phyloP scores from a whole-genome alignment of 2,329 filamentous ascomycete genomes.

The Bipolaris gigantea region DNA sequence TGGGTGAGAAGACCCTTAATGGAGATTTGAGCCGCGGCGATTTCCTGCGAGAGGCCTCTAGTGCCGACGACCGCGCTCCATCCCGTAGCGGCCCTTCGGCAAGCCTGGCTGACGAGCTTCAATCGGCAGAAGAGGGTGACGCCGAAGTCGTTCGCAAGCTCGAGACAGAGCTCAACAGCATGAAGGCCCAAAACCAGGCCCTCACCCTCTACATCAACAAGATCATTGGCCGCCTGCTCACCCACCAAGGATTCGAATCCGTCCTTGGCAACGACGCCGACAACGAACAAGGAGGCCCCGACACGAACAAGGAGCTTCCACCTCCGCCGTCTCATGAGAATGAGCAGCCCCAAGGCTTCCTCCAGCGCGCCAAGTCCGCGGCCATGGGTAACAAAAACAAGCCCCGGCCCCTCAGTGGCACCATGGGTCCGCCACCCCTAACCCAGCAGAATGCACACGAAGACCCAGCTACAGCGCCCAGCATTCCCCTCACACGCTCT shows the following conservation, averaged over 20 bases:
- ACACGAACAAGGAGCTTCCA: conserved; percentile 82
- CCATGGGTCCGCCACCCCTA: conserved; percentile 27
- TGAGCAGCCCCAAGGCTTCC: conserved; percentile 50
- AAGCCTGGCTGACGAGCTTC: conserved; percentile 78
- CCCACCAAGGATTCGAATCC: conserved; percentile 92
- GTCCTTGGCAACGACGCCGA: conserved; percentile 78
- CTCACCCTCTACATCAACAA: conserved; percentile 98
- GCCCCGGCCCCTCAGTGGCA: conserved; percentile 49
- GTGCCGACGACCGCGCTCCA: conserved; percentile 36
- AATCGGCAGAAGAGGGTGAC: conserved; percentile 61
- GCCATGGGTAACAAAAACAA: conserved; percentile 50
- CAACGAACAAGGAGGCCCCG: conserved; percentile 36
- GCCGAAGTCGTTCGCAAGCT: conserved; percentile 60
- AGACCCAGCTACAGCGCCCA: conserved; percentile 74
- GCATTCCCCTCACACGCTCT: conserved; percentile 68
- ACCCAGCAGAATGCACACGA: conserved; percentile 42
- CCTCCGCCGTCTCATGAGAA: conserved; percentile 66
- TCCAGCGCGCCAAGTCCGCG: conserved; percentile 64
- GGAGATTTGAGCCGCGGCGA: conserved; percentile 86
- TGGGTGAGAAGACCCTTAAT: conserved; percentile 93
- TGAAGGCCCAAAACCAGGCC: conserved; percentile 95
- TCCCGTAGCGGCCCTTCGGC: conserved; percentile 41
- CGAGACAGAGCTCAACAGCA: conserved; percentile 74
- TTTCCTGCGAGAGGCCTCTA: conserved; percentile 63
- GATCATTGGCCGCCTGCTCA: conserved; percentile 92